Conservation (phyloP, 495 filamentous ascomycete species). For the Pyrenopolyporus hunteri region DNA sequence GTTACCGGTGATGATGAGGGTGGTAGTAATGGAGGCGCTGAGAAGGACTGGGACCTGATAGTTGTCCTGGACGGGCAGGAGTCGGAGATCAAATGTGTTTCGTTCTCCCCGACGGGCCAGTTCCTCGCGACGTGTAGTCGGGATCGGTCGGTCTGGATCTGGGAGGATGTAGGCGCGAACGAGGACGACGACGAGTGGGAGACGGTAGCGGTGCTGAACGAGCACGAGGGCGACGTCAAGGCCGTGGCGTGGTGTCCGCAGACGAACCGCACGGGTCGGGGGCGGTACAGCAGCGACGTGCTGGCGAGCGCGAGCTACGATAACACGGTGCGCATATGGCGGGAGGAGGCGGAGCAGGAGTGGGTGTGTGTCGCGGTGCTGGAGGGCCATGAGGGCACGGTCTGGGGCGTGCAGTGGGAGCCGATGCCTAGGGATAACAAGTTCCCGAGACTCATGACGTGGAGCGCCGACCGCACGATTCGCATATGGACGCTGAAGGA, state of each 20-base stretch:
- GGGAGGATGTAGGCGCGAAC: constrained; percentile 79
- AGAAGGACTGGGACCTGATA: constrained; percentile 86
- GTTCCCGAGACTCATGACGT: constrained; percentile 72
- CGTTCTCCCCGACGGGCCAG: constrained; percentile 79
- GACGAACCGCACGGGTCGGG: constrained; percentile 52
- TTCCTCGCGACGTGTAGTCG: constrained; percentile 87
- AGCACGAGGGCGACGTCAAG: constrained; percentile 95
- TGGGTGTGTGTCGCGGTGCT: constrained; percentile 90
- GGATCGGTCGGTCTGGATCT: constrained; percentile 98
- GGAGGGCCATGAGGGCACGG: constrained; percentile 77
- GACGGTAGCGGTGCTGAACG: constrained; percentile 90
- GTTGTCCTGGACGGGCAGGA: constrained; percentile 93
- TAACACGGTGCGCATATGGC: constrained; percentile 85
- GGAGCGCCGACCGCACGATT: constrained; percentile 78
- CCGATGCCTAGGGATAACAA: constrained; percentile 46
- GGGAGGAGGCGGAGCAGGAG: constrained; percentile 85
- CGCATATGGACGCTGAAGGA: constrained; percentile 75
- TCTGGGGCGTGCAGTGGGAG: constrained; percentile 91
- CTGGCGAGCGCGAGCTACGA: constrained; percentile 90
- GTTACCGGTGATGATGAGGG: constrained; percentile 30
- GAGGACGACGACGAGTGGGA: constrained; percentile 91
- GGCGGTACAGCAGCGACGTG: constrained; percentile 60
- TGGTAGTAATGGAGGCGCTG: constrained; percentile 46
- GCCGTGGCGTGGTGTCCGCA: constrained; percentile 88
- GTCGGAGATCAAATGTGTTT: constrained; percentile 85